Evolutionary conservation across 352 stramenopile genomes (phyloP).

Genomic region (Globisporangium radiosum): DNA sequence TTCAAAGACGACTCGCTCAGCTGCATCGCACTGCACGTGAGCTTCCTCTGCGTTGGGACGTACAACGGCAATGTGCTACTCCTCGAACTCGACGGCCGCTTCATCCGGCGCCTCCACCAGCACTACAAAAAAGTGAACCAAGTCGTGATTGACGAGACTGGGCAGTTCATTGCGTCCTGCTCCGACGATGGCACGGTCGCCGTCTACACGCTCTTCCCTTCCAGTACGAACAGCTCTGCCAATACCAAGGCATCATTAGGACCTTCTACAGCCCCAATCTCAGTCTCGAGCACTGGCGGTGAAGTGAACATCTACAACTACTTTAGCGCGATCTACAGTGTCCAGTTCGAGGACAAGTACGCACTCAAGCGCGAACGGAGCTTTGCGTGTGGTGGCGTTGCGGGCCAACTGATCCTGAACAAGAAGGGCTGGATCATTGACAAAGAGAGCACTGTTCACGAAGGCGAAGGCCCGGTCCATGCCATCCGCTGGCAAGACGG

Average conservation of each 20-base stretch:
- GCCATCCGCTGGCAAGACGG: constrained; percentile 74
- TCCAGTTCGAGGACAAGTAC: constrained; percentile 75
- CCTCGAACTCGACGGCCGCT: constrained; percentile 65
- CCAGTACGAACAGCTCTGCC: constrained; percentile 10
- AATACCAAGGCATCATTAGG: neutral
- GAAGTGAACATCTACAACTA: constrained; percentile 90
- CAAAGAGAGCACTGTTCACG: constrained; percentile 79
- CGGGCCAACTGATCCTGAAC: constrained; percentile 79
- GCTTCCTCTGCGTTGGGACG: constrained; percentile 69
- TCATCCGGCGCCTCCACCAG: constrained; percentile 77
- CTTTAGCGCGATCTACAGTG: constrained; percentile 75
- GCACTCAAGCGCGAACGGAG: constrained; percentile 74
- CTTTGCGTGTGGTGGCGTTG: constrained; percentile 75
- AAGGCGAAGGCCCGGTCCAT: constrained; percentile 77
- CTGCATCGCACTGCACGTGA: constrained; percentile 76
- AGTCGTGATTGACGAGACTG: constrained; percentile 80
- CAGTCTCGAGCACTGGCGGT: constrained; percentile 57
- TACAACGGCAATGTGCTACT: constrained; percentile 79
- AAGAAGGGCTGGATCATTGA: constrained; percentile 86
- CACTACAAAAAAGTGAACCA: constrained; percentile 88
- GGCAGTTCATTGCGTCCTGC: constrained; percentile 78
- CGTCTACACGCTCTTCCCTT: constrained; percentile 64
- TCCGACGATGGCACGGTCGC: constrained; percentile 82
- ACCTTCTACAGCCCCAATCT: constrained; percentile 12
- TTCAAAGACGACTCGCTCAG: constrained; percentile 84